These are phyloP conservation scores for Phytophthora pisi DNA, from an alignment of 352 stramenopile genomes.

Conservation along the genomic window DNA sequence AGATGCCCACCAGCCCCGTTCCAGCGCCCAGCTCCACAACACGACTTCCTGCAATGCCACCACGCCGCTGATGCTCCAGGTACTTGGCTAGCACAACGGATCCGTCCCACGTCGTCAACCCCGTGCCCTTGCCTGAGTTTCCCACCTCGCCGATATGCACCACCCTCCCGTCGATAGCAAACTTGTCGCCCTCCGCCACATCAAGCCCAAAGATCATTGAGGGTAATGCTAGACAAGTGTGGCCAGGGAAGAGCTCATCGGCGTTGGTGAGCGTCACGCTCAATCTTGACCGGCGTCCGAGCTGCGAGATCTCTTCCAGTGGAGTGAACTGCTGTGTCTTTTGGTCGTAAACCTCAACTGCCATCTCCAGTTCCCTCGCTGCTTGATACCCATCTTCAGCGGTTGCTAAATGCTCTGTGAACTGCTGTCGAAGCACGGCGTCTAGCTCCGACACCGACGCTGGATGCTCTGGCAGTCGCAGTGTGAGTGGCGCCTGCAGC, in stretches of 20 bases:
- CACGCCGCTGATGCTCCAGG: conserved; percentile 63
- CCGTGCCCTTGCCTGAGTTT: conserved; percentile 87
- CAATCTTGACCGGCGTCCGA: conserved; percentile 40
- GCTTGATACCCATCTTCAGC: background rate
- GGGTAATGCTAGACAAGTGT: conserved; percentile 52
- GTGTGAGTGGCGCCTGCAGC: conserved; percentile 31
- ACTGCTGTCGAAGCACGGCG: conserved; percentile 28
- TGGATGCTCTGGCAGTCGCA: conserved; percentile 28
- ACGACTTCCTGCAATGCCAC: conserved; percentile 38
- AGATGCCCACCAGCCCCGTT: conserved; percentile 86
- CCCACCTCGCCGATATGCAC: conserved; percentile 69
- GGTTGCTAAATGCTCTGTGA: conserved; percentile 16
- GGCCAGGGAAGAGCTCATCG: conserved; percentile 25
- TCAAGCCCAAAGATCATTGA: conserved; percentile 65
- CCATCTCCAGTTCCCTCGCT: conserved; percentile 23
- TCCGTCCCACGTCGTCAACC: conserved; percentile 91
- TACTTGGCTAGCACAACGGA: conserved; percentile 93
- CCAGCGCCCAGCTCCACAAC: conserved; percentile 88
- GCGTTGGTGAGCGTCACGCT: conserved; percentile 42
- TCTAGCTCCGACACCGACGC: conserved; percentile 30
- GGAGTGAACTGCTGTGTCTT: conserved; percentile 39
- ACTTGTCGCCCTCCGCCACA: conserved; percentile 30
- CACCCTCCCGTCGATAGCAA: conserved; percentile 59
- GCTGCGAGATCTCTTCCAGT: conserved; percentile 36
- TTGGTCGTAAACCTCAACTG: conserved; percentile 49